Conservation (phyloP, 768 basidiomycete genomes). For the Mycena galopus region DNA sequence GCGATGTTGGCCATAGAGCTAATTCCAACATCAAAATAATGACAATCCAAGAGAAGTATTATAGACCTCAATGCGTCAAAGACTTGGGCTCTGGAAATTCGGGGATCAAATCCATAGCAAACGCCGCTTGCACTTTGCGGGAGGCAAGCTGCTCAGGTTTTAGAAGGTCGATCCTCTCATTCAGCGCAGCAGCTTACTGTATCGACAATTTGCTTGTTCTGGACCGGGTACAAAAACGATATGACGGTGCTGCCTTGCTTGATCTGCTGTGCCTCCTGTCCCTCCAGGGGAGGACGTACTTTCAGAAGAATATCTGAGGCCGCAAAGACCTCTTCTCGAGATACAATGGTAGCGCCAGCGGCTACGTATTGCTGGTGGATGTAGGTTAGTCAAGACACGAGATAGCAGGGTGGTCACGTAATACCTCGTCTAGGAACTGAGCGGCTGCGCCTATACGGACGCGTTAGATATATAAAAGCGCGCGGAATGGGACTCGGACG, state of each 20-base stretch:
- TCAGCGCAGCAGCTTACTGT: conserved; percentile 36
- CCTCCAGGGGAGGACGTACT: conserved; percentile 81
- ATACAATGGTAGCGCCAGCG: conserved; percentile 85
- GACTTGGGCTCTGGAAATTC: conserved; percentile 91
- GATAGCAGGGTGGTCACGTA: background rate
- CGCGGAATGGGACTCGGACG: background rate
- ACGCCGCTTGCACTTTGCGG: conserved; percentile 50
- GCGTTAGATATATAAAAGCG: background rate
- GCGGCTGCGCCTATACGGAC: conserved; percentile 72
- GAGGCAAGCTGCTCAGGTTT: conserved; percentile 6
- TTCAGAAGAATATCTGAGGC: conserved; percentile 86
- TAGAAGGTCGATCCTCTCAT: background rate
- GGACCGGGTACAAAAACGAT: conserved; percentile 86
- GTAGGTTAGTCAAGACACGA: background rate
- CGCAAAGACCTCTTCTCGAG: conserved; percentile 76
- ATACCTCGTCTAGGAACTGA: conserved; percentile 79
- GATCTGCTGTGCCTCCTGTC: conserved; percentile 70
- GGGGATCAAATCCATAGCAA: conserved; percentile 94
- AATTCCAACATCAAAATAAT: conserved; percentile 10
- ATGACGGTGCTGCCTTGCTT: conserved; percentile 85
- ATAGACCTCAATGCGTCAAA: conserved; percentile 89
- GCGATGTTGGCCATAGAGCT: conserved; percentile 96
- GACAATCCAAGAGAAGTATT: background rate
- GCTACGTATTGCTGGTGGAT: conserved; percentile 67
- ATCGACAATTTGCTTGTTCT: conserved; percentile 83